Conservation (phyloP, 345 rosid genomes). For the Orychophragmus violaceus region DNA sequence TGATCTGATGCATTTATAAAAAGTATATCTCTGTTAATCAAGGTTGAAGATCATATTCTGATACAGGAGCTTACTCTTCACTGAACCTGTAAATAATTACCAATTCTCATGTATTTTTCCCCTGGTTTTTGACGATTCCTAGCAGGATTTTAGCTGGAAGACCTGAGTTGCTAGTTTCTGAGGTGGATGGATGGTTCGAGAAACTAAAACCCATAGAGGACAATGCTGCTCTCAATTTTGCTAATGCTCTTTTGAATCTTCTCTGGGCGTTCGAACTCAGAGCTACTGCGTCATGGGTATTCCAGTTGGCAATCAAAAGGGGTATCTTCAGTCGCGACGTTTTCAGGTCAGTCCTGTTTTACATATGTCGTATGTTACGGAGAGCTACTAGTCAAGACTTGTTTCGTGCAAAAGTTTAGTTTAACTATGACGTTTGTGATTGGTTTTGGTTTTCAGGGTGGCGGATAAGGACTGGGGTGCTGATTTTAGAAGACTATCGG, state of each 20-base stretch:
- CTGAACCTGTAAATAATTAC: too few relatives aligned
- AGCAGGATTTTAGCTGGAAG: slow-evolving; percentile 65
- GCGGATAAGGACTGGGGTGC: slow-evolving; percentile 97
- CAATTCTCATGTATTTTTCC: too few relatives aligned
- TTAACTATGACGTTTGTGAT: not conserved
- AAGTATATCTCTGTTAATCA: not conserved
- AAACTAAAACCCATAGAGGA: slow-evolving; percentile 62
- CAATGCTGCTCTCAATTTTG: slow-evolving; percentile 82
- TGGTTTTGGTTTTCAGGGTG: slow-evolving; percentile 51
- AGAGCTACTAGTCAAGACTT: not conserved
- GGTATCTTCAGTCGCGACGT: slow-evolving; percentile 61
- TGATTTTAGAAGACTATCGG: slow-evolving; percentile 82
- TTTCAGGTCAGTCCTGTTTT: slow-evolving; percentile 50
- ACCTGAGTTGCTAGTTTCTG: slow-evolving; percentile 51
- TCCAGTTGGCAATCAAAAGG: slow-evolving; percentile 74
- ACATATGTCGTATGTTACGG: too few relatives aligned
- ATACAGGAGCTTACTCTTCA: too few relatives aligned
- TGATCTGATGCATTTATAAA: not conserved
- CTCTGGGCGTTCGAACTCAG: slow-evolving; percentile 99
- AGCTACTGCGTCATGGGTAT: slow-evolving; percentile 91
- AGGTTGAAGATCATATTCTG: not conserved
- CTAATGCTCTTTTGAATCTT: slow-evolving; percentile 77
- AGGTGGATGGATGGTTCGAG: slow-evolving; percentile 62
- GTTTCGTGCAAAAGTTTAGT: too few relatives aligned
- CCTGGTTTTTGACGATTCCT: too few relatives aligned